Conservation (phyloP, 192 early-diverging fungal genomes). For the Phlyctochytrium planicorne region DNA sequence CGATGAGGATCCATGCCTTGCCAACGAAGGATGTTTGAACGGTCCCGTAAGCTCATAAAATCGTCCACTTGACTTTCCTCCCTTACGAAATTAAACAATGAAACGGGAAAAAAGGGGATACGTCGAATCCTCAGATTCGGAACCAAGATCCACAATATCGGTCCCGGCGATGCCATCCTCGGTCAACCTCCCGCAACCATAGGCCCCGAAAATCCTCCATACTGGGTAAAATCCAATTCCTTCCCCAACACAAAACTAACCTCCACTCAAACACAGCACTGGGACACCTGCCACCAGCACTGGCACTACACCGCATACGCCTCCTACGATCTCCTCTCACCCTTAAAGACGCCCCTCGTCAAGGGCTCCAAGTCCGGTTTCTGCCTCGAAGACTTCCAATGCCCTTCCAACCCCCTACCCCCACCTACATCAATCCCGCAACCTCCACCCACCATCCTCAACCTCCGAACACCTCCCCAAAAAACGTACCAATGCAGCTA, state of each 20-base stretch:
- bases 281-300: slow-evolving; percentile 38
- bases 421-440: too few species aligned
- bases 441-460: too few species aligned
- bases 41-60: too few species aligned
- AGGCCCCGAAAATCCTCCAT: background rate
- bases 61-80: too few species aligned
- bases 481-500: slow-evolving; percentile 29
- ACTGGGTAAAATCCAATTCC: background rate
- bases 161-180: background rate
- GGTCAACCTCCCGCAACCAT: background rate
- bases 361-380: slow-evolving; percentile 38
- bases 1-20: background rate
- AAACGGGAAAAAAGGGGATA: too few species aligned
- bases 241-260: too few species aligned
- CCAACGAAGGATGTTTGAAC: background rate
- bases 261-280: too few species aligned
- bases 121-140: background rate
- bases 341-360: background rate
- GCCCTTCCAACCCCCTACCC: slow-evolving; percentile 3
- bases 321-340: slow-evolving; percentile 28
- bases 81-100: too few species aligned
- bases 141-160: background rate
- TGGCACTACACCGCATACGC: slow-evolving; percentile 42
- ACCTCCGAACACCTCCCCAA: too few species aligned
- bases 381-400: slow-evolving; percentile 38